Conservation (phyloP, 345 rosid genomes). For the Dovyalis caffra region DNA sequence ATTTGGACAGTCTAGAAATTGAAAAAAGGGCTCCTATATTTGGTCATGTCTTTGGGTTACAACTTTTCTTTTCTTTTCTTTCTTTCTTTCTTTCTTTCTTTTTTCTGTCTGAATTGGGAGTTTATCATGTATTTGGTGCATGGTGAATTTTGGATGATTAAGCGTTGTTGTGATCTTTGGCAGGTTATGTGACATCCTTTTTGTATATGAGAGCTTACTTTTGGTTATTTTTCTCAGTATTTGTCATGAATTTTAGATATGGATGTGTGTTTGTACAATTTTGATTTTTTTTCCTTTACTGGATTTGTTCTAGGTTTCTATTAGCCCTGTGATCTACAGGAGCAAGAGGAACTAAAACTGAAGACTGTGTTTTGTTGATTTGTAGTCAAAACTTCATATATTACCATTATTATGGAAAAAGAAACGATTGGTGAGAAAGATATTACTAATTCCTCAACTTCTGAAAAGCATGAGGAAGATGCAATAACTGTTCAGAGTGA, state of each 20-base stretch:
- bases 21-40: not conserved
- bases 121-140: not conserved
- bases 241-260: not conserved
- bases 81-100: too few relatives aligned
- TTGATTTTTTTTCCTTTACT: not conserved
- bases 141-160: not conserved
- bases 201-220: not conserved
- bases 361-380: conserved; percentile 17
- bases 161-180: not conserved
- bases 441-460: conserved; percentile 15
- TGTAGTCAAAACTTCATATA: conserved; percentile 7
- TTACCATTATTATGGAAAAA: conserved; percentile 26
- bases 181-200: not conserved
- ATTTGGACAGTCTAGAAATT: not conserved
- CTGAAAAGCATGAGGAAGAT: conserved; percentile 28
- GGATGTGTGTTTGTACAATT: not conserved
- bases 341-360: conserved; percentile 8
- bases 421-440: conserved; percentile 17
- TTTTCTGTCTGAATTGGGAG: too few relatives aligned
- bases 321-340: conserved; percentile 3
- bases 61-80: too few relatives aligned
- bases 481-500: conserved; percentile 16
- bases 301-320: conserved; percentile 18
- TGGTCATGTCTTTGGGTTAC: not conserved
- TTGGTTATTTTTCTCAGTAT: not conserved